Conservation (phyloP, 768 basidiomycete species). For the Pholiota molesta region DNA sequence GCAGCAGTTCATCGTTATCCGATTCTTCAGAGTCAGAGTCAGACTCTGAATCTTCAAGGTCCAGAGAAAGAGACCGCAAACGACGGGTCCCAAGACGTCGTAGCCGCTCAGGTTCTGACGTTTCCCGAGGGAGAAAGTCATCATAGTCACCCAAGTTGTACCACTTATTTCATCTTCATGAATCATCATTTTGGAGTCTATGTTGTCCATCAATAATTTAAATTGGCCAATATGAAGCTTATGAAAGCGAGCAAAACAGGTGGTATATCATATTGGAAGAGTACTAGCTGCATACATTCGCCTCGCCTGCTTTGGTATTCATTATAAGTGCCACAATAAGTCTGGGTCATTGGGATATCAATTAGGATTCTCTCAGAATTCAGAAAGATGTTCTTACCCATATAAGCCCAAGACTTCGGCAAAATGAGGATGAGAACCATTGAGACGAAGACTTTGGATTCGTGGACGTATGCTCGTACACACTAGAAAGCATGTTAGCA, state of each 20-base stretch:
- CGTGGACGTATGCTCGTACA: conserved; percentile 88
- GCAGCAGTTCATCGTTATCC: conserved; percentile 27
- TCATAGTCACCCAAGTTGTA: background rate
- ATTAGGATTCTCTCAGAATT: background rate
- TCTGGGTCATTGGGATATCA: conserved; percentile 33
- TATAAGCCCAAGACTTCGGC: conserved; percentile 90
- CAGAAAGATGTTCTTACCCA: conserved; percentile 52
- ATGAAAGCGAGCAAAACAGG: conserved; percentile 3
- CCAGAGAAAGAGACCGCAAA: conserved; percentile 29
- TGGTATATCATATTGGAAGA: conserved; percentile 13
- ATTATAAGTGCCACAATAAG: conserved; percentile 91
- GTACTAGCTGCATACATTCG: conserved; percentile 32
- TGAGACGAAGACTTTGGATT: conserved; percentile 88
- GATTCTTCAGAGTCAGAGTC: conserved; percentile 14
- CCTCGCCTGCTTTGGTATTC: conserved; percentile 72
- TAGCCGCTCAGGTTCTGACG: conserved; percentile 21
- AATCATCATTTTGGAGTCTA: background rate
- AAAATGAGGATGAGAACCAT: conserved; percentile 98
- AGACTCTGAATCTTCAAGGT: conserved; percentile 48
- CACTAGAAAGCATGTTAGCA: conserved; percentile 51
- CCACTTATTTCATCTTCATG: background rate
- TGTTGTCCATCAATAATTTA: background rate
- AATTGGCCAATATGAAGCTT: background rate
- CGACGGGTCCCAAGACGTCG: conserved; percentile 25
- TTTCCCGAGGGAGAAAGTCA: conserved; percentile 21